phyloP scores from a whole-genome alignment of 257 asterid species.

The Solanum pimpinellifolium region DNA sequence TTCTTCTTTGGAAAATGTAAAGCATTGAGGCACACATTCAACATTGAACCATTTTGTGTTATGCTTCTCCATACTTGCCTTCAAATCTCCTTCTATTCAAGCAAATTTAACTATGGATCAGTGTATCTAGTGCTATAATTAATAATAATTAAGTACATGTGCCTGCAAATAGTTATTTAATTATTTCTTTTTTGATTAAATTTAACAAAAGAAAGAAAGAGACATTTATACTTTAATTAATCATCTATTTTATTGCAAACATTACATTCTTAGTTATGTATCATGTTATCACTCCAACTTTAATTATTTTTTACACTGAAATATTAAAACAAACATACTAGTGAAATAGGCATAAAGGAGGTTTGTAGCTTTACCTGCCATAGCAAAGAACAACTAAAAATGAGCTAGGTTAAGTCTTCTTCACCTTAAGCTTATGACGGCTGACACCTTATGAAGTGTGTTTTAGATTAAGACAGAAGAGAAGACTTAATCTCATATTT shows the following conservation, averaged over 20 bases:
- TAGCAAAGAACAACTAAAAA: neutral
- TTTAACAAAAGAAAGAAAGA: no score
- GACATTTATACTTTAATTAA: neutral
- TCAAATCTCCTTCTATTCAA: neutral
- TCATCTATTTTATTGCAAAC: slow-evolving; percentile 4
- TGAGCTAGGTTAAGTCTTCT: neutral
- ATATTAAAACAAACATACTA: no score
- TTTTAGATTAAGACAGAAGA: no score
- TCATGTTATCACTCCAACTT: neutral
- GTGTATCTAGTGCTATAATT: neutral
- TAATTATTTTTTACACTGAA: neutral
- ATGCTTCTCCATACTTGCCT: slow-evolving; percentile 3
- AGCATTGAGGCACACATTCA: slow-evolving; percentile 35
- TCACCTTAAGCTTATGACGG: neutral
- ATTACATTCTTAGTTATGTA: neutral
- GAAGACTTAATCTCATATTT: neutral
- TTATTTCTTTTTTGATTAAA: neutral
- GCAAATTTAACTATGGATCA: neutral
- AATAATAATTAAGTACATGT: neutral
- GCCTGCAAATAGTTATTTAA: neutral
- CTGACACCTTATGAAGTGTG: neutral
- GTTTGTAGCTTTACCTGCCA: neutral
- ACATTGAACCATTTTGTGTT: slow-evolving; percentile 39
- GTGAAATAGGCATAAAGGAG: neutral
- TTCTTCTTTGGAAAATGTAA: slow-evolving; percentile 20